Base-by-base conservation (phyloP, 208 protist genomes). In the Leishmania amazonensis region DNA sequence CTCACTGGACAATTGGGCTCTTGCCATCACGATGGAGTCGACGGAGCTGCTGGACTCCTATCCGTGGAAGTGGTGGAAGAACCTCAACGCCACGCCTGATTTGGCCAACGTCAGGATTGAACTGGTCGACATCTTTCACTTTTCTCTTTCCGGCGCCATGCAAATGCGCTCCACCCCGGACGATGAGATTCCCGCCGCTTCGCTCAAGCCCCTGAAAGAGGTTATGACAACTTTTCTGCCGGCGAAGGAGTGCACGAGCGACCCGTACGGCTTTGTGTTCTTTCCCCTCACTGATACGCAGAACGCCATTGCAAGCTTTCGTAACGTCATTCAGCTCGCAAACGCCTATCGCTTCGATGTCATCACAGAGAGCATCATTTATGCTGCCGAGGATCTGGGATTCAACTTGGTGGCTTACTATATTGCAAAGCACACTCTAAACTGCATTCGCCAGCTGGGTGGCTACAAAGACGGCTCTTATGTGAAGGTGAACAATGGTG, bases 31-130 rank as follows among this genome's bases (percentile, higher is more conserved):
- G 19, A 95, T 98, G 91, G 96, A 98, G 81, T 91, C 86, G 54
- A 84, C 90, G 2, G 94, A 98, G 83, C 85, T 98, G 47, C 87
- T 98, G 19, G 96, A 98, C 84, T 97, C 94, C 15, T 98, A 98
- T 84, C 94, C 96, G 65, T 98, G 96, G 94, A 98, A 98, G 87
- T 98, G 96, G 96, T 98, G 96, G 96, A 98, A 98, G 82, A 98
- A 97, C 83, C 67, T 96, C 58, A 91, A 90, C 51, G 91, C 88
- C 7, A 81, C 79, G 31, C 85, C 90, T 3, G 96, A 98, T 77
- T 64, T 97, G 67, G 85, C 91, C 17, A 98, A 98, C 83, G 90
- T 98, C 57, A 95, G 91, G 76, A 96, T 98, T 81, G 94, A 98
- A 80, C 86, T 98, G 13, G 93, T 96, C 8, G 96, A 98, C 83